Evolutionary conservation across 2,329 filamentous ascomycete species (phyloP), one percentile per base, ranked within the genome.

Genomic region (Lecanicillium sp.): DNA sequence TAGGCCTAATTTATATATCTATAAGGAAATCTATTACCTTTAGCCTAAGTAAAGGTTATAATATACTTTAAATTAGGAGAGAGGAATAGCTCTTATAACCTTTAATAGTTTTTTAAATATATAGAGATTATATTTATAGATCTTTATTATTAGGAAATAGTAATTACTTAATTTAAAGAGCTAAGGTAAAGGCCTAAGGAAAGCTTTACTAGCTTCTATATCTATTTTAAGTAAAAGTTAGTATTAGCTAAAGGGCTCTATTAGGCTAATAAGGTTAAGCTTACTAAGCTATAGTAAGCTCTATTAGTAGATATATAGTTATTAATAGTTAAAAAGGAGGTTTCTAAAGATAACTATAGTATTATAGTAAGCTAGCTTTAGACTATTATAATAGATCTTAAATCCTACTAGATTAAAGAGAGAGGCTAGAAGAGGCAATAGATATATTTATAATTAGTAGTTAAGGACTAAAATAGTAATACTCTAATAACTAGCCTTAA

Each of bases 141-240:
- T 17, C 31, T 17, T 17, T 33, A 33, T 33, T 15, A 33, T 7
- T 17, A 17, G 5, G 14, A 17, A 17, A 33, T 35, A 35, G 10
- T 25, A 11, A 22, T 35, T n/a, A 5, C 14, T 20, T 8, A 18
- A 15, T 17, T n/a, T n/a, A n/a, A n/a, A n/a, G n/a, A n/a, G n/a
- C n/a, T n/a, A n/a, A n/a, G n/a, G n/a, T n/a, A n/a, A n/a, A n/a
- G n/a, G n/a, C n/a, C n/a, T n/a, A n/a, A n/a, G n/a, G n/a, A n/a
- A n/a, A n/a, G n/a, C n/a, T 33, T 33, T 33, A 15, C 14, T 17
- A 14, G 12, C 17, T 33, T 33, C 12, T 33, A 33, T 33, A 33
- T 33, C 18, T 33, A 33, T 17, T 33, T 33, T 33, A 33, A 33
- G 18, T 33, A 33, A 17, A 17, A 14, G 5, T 18, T 33, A 33